Conservation (phyloP, 2,329 filamentous ascomycete species). For the Capronia coronata region DNA sequence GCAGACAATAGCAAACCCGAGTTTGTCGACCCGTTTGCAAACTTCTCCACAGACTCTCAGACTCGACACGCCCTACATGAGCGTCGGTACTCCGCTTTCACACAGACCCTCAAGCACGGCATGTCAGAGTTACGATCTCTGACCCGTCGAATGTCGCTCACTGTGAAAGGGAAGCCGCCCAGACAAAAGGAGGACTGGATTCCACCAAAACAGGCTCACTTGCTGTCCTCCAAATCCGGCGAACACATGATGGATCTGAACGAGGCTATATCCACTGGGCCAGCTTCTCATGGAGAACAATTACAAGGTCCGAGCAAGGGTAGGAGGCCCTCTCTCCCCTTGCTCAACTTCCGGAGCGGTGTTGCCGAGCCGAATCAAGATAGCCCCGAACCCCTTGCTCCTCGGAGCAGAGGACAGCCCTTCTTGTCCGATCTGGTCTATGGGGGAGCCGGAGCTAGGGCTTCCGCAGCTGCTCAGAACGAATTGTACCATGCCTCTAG, state of each 20-base stretch:
- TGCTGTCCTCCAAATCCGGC: slow-evolving; percentile 8
- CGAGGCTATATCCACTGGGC: slow-evolving; percentile 19
- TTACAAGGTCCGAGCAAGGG: slow-evolving; percentile 14
- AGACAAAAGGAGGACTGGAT: slow-evolving; percentile 20
- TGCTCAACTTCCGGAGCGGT: slow-evolving; percentile 19
- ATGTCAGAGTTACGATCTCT: slow-evolving; percentile 25
- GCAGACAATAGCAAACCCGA: slow-evolving; percentile 10
- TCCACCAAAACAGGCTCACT: slow-evolving; percentile 14
- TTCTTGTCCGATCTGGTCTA: slow-evolving; percentile 37
- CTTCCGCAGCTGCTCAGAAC: slow-evolving; percentile 46
- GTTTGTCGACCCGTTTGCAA: slow-evolving; percentile 21
- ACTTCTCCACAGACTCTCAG: slow-evolving; percentile 7
- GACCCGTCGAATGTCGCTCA: slow-evolving; percentile 27
- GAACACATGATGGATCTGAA: slow-evolving; percentile 24
- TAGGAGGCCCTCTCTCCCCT: slow-evolving; percentile 26
- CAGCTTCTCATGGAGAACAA: slow-evolving; percentile 16
- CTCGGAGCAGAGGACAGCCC: slow-evolving; percentile 33
- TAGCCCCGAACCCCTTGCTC: slow-evolving; percentile 11
- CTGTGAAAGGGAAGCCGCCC: slow-evolving; percentile 19
- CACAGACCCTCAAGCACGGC: slow-evolving; percentile 24
- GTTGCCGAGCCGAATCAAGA: slow-evolving; percentile 7
- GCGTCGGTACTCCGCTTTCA: slow-evolving; percentile 24
- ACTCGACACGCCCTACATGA: slow-evolving; percentile 10
- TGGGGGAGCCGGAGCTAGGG: slow-evolving; percentile 42
- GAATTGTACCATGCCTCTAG: slow-evolving; percentile 30